These are phyloP conservation scores for Linderniella brevidens DNA, from an alignment of 257 asterid genomes.

Conservation along the genomic window DNA sequence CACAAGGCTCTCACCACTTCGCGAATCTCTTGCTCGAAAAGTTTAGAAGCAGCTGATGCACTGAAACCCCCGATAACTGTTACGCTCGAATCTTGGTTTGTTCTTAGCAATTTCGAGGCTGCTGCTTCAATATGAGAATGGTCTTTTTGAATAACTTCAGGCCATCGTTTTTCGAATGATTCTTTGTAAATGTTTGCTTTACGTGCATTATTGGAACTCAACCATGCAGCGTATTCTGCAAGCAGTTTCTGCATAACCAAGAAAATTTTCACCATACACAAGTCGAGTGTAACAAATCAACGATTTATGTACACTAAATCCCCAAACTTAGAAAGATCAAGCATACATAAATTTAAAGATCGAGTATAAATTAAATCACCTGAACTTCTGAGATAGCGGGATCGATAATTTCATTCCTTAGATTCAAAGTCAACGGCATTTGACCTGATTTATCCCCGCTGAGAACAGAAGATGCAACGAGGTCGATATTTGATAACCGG, in stretches of 20 bases:
- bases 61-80: constrained; percentile 57
- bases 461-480: constrained; percentile 47
- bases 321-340: no score
- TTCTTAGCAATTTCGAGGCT: constrained; percentile 24
- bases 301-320: constrained; percentile 1
- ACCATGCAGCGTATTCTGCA: constrained; percentile 58
- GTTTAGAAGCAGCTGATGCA: constrained; percentile 75
- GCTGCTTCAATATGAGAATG: constrained; percentile 30
- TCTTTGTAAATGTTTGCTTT: constrained; percentile 54
- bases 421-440: constrained; percentile 51
- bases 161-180: constrained; percentile 63
- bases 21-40: constrained; percentile 91
- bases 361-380: no score
- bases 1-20: constrained; percentile 44
- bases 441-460: constrained; percentile 55
- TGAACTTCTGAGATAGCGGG: constrained; percentile 68
- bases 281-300: neutral
- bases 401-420: constrained; percentile 50
- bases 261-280: constrained; percentile 3
- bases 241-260: constrained; percentile 48
- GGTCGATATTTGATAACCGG: constrained; percentile 68
- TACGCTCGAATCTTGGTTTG: constrained; percentile 33
- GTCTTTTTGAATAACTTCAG: constrained; percentile 27
- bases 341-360: no score
- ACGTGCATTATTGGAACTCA: constrained; percentile 49